Conservation (phyloP, 768 basidiomycete genomes). For the Podaxis mareebaensis region DNA sequence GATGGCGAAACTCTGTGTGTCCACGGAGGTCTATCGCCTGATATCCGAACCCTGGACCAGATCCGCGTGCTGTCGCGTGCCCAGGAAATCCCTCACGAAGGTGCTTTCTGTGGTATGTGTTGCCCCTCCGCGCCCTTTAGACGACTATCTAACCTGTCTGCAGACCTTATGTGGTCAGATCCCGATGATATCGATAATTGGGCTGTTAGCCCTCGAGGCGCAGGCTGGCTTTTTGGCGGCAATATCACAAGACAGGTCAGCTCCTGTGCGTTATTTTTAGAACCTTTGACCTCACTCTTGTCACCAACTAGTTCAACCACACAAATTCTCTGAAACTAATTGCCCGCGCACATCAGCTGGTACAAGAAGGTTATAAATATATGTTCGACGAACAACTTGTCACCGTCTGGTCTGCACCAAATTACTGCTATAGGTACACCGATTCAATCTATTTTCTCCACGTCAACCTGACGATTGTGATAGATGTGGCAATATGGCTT, state of each 20-base stretch:
- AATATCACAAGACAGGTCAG: conserved; percentile 81
- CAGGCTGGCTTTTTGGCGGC: conserved; percentile 92
- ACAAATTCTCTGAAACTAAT: conserved; percentile 86
- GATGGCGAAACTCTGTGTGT: conserved; percentile 93
- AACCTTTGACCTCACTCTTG: background rate
- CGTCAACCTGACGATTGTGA: background rate
- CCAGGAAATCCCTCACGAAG: conserved; percentile 99
- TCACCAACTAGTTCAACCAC: conserved; percentile 74
- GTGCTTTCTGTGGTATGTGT: conserved; percentile 87
- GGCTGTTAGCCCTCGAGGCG: conserved; percentile 96
- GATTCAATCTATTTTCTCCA: background rate
- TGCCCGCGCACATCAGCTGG: conserved; percentile 94
- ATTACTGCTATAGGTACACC: conserved; percentile 75
- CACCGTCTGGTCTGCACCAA: conserved; percentile 92
- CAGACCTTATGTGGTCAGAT: conserved; percentile 98
- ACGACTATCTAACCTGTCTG: background rate
- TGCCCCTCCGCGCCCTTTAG: background rate
- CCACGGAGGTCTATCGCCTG: conserved; percentile 94
- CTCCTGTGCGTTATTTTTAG: conserved; percentile 8
- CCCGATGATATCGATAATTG: conserved; percentile 94
- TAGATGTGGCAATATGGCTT: conserved; percentile 73
- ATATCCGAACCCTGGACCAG: conserved; percentile 93
- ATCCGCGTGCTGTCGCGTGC: conserved; percentile 89
- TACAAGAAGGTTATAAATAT: conserved; percentile 94
- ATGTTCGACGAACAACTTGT: conserved; percentile 95